Evolutionary conservation across 768 basidiomycete species (phyloP).

Genomic region (Cystofilobasidium macerans): DNA sequence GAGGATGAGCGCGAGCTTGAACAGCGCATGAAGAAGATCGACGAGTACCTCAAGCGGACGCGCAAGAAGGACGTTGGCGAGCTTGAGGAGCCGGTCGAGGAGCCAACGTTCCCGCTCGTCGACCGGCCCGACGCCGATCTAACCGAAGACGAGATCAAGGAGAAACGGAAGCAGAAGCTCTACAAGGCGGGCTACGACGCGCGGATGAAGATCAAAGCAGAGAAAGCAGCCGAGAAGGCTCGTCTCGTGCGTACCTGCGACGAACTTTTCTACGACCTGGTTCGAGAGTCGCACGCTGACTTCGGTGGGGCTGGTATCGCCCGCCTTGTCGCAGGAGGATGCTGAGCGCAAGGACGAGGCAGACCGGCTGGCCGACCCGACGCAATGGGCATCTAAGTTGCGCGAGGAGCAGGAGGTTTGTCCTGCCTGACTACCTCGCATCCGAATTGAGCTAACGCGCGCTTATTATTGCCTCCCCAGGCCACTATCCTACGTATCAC

Average conservation of each 20-base stretch:
- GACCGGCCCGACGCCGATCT: constrained; percentile 84
- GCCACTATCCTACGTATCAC: constrained; percentile 71
- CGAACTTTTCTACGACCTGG: neutral
- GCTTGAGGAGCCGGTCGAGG: constrained; percentile 33
- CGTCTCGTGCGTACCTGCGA: constrained; percentile 31
- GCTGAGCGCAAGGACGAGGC: constrained; percentile 60
- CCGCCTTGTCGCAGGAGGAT: constrained; percentile 25
- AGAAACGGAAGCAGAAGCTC: constrained; percentile 85
- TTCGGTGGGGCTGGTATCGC: neutral
- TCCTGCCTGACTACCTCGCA: constrained; percentile 1
- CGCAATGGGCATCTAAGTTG: constrained; percentile 62
- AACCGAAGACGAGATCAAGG: constrained; percentile 77
- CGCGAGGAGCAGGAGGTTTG: constrained; percentile 70
- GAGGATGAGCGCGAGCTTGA: constrained; percentile 49
- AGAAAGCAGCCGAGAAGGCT: constrained; percentile 75
- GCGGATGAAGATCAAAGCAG: constrained; percentile 65
- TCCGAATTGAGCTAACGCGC: neutral
- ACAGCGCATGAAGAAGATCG: constrained; percentile 73
- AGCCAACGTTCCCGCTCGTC: constrained; percentile 74
- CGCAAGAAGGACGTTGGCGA: constrained; percentile 69
- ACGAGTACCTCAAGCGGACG: constrained; percentile 60
- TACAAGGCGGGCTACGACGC: constrained; percentile 91
- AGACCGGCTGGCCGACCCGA: constrained; percentile 59
- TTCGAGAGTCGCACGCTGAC: neutral
- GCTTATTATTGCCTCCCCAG: constrained; percentile 40